phyloP scores from a whole-genome alignment of 768 basidiomycete genomes.

The Suillus variegatus region DNA sequence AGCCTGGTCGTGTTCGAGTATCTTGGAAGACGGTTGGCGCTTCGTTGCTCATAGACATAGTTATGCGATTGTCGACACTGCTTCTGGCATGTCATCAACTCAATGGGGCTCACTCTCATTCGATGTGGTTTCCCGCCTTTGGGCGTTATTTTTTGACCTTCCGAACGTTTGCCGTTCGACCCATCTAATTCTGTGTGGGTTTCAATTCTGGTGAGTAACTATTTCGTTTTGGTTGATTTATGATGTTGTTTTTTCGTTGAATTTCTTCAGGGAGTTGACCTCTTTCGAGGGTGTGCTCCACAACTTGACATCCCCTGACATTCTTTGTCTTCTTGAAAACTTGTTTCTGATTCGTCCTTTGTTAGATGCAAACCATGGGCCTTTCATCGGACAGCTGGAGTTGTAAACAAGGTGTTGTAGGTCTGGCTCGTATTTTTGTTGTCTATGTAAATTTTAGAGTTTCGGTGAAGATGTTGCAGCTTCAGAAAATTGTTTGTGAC shows the following conservation, averaged over 20 bases:
- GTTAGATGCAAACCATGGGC: constrained; percentile 1
- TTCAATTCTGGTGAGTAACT: constrained; percentile 25
- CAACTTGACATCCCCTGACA: constrained; percentile 55
- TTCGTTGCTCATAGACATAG: constrained; percentile 84
- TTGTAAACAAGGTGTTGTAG: neutral
- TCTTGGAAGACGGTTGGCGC: constrained; percentile 39
- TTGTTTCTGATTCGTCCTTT: constrained; percentile 13
- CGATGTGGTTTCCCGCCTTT: constrained; percentile 43
- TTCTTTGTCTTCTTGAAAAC: neutral
- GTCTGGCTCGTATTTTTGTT: neutral
- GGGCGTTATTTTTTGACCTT: constrained; percentile 49
- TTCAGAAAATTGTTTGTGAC: neutral
- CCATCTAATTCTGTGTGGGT: constrained; percentile 16
- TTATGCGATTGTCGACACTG: constrained; percentile 75
- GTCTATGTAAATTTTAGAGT: neutral
- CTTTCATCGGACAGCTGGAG: neutral
- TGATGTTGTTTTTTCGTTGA: constrained; percentile 68
- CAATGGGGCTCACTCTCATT: constrained; percentile 92
- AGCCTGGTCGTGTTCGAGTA: constrained; percentile 58
- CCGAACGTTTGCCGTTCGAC: constrained; percentile 54
- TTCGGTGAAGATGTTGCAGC: neutral
- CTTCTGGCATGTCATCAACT: constrained; percentile 54
- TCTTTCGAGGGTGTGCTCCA: constrained; percentile 69
- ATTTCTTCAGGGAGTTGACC: constrained; percentile 95
- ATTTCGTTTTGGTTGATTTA: constrained; percentile 26